Conservation (phyloP, 179 eudicot species). For the Corrigiola litoralis region DNA sequence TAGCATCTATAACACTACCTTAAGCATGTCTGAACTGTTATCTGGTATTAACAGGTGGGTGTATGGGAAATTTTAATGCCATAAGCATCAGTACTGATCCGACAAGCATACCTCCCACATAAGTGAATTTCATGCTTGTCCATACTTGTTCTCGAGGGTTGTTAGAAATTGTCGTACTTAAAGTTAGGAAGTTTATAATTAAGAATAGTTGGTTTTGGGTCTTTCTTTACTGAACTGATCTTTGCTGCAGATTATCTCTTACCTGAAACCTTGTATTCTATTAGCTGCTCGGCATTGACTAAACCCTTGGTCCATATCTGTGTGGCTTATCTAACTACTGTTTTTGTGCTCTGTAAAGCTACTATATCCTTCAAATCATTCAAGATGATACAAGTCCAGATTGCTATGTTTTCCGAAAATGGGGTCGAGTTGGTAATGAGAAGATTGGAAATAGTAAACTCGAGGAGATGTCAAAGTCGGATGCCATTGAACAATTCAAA, state of each 20-base stretch:
- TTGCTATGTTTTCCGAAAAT: slow-evolving; percentile 92
- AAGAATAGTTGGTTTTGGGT: too few relatives aligned
- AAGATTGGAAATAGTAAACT: slow-evolving; percentile 78
- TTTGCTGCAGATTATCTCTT: neutral
- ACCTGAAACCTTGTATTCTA: neutral
- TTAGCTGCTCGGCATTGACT: neutral
- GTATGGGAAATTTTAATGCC: neutral
- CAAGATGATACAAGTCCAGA: slow-evolving; percentile 83
- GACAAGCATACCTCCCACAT: too few relatives aligned
- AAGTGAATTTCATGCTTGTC: too few relatives aligned
- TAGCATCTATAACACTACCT: slow-evolving; percentile 86
- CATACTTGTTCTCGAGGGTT: too few relatives aligned
- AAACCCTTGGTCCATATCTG: neutral
- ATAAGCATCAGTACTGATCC: too few relatives aligned
- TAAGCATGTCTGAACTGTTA: slow-evolving; percentile 87
- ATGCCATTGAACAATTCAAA: slow-evolving; percentile 74
- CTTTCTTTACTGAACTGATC: too few relatives aligned
- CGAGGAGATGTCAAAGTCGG: slow-evolving; percentile 65
- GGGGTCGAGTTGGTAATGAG: slow-evolving; percentile 95
- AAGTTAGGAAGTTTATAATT: too few relatives aligned
- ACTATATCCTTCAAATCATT: slow-evolving; percentile 93
- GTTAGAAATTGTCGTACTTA: too few relatives aligned
- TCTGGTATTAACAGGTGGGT: slow-evolving; percentile 88
- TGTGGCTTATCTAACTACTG: slow-evolving; percentile 8
- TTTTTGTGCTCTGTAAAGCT: slow-evolving; percentile 48